phyloP scores from a whole-genome alignment of 2,329 filamentous ascomycete genomes.

The Colletotrichum lindemuthianum region DNA sequence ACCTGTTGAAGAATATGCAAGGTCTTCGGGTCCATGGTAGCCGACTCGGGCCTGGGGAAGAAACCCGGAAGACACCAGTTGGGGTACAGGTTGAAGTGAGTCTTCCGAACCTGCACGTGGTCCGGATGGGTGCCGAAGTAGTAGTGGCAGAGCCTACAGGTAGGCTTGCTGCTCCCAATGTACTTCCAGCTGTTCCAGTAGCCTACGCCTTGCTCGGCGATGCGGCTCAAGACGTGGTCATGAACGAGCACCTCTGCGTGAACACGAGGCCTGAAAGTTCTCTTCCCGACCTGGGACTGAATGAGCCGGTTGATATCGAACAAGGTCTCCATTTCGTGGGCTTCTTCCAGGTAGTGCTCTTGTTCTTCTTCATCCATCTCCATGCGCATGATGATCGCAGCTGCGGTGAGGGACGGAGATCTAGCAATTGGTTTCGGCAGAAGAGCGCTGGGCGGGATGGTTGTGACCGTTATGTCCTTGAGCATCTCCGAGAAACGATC shows the following conservation, averaged over 20 bases:
- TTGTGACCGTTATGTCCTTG: constrained; percentile 41
- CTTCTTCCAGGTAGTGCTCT: constrained; percentile 24
- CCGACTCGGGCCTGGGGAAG: constrained; percentile 20
- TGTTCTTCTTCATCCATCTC: constrained; percentile 6
- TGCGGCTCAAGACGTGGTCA: constrained; percentile 34
- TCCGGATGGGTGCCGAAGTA: constrained; percentile 46
- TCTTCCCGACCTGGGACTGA: constrained; percentile 19
- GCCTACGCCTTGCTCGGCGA: no score
- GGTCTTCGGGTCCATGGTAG: constrained; percentile 17
- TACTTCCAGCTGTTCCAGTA: constrained; percentile 49
- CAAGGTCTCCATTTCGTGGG: constrained; percentile 37
- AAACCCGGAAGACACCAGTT: constrained; percentile 52
- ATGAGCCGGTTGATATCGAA: constrained; percentile 41
- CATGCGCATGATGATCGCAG: constrained; percentile 39
- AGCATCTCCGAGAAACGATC: constrained; percentile 45
- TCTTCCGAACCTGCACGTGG: constrained; percentile 39
- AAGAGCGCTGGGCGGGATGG: constrained; percentile 41
- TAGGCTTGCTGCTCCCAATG: constrained; percentile 54
- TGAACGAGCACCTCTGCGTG: constrained; percentile 49
- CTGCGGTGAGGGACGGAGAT: constrained; percentile 35
- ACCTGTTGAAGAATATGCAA: constrained; percentile 41
- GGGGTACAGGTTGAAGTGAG: constrained; percentile 51
- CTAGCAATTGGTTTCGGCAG: constrained; percentile 35
- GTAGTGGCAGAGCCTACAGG: constrained; percentile 50
- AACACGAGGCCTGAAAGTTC: constrained; percentile 42